A percentile compares a stretch with the other conserved stretches of the same genome.
phyloP scores from a whole-genome alignment of 108 stramenopile genomes.

The Pseudonitzschia pungens region DNA sequence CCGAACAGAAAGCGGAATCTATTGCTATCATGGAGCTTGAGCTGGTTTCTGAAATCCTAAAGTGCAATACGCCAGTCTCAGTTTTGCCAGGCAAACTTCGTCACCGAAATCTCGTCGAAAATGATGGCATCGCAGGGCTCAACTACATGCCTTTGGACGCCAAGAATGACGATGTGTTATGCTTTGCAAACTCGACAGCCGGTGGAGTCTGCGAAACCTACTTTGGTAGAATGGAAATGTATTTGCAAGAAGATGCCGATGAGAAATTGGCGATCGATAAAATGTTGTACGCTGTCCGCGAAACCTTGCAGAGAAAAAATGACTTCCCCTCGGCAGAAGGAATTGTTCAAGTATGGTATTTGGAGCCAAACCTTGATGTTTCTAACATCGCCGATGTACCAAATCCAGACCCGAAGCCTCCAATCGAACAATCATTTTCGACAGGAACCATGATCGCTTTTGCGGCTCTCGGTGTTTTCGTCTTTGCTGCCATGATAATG shows the following conservation, averaged over 20 bases:
- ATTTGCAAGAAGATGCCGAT: constrained; percentile 18
- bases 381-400: neutral
- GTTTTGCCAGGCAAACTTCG: constrained; percentile 5
- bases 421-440: constrained; percentile 1
- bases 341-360: constrained; percentile 20
- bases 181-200: neutral
- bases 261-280: constrained; percentile 15
- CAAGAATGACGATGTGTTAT: neutral
- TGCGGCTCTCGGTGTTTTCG: constrained; percentile 18
- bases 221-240: constrained; percentile 26
- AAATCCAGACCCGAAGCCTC: neutral
- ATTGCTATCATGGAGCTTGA: constrained; percentile 9
- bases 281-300: constrained; percentile 15
- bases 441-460: constrained; percentile 11
- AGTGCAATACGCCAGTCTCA: neutral
- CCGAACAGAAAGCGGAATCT: neutral
- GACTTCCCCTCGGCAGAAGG: constrained; percentile 1
- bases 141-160: constrained; percentile 32
- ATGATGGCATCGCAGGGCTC: constrained; percentile 26
- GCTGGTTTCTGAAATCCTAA: constrained; percentile 8
- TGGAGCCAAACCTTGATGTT: constrained; percentile 12
- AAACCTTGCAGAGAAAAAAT: constrained; percentile 20
- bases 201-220: constrained; percentile 18
- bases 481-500: constrained; percentile 15
- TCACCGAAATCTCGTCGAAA: constrained; percentile 3